Evolutionary conservation across 257 asterid genomes (phyloP).

Genomic region (Scutellaria barbata): DNA sequence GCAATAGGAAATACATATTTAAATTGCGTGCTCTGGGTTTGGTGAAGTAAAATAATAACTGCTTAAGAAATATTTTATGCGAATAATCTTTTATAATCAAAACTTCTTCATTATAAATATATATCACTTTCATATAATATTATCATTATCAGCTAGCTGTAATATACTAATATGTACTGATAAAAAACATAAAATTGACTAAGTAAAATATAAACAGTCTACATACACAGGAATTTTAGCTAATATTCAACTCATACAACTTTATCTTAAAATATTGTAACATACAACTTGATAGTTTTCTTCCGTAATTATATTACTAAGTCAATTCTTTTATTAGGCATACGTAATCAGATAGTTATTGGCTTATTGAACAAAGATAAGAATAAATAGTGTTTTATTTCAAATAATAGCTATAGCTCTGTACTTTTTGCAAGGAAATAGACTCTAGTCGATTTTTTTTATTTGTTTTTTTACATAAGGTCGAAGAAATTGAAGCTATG

Average conservation of each 20-base stretch:
- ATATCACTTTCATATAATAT: no score
- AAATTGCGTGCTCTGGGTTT: no score
- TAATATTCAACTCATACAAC: background rate
- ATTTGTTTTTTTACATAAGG: background rate
- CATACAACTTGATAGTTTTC: background rate
- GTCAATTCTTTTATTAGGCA: background rate
- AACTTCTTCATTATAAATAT: no score
- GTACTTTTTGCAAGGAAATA: background rate
- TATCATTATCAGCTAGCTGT: no score
- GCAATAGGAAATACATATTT: no score
- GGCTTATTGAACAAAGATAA: background rate
- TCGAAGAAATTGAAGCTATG: background rate
- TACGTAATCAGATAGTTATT: background rate
- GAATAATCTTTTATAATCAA: no score
- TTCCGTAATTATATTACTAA: background rate
- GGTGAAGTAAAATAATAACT: no score
- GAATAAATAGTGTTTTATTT: conserved; percentile 4
- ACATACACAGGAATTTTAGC: background rate
- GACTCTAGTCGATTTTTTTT: background rate
- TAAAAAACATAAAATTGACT: no score
- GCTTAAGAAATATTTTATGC: no score
- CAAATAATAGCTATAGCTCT: background rate
- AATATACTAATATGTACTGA: no score
- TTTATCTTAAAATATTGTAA: background rate
- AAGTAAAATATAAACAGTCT: background rate